phyloP scores from a whole-genome alignment of 495 filamentous ascomycete genomes.

The Annulohypoxylon stygium region DNA sequence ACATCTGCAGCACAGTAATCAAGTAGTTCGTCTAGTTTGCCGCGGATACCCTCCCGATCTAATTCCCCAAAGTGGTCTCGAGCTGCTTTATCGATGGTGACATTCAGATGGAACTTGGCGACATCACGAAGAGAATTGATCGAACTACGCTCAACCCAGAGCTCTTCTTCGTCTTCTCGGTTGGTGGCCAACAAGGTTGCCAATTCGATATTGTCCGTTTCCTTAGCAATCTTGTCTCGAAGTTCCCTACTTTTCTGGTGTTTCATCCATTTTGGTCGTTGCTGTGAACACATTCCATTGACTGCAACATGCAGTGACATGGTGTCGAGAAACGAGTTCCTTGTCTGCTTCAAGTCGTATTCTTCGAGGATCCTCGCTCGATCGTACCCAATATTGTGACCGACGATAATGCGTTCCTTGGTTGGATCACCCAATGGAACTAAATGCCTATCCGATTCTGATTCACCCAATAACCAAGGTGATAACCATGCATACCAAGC shows the following conservation, averaged over 20 bases:
- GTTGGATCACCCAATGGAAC: constrained; percentile 84
- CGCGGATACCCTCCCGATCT: constrained; percentile 74
- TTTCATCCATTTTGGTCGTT: constrained; percentile 96
- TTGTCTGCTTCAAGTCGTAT: constrained; percentile 83
- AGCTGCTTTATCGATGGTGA: constrained; percentile 90
- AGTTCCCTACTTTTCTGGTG: constrained; percentile 90
- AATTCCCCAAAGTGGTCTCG: constrained; percentile 90
- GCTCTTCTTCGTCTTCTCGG: constrained; percentile 87
- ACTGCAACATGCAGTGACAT: constrained; percentile 99
- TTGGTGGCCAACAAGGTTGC: constrained; percentile 76
- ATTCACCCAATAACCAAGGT: constrained; percentile 91
- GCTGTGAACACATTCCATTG: constrained; percentile 98
- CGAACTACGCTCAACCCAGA: constrained; percentile 95
- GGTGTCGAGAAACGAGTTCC: constrained; percentile 92
- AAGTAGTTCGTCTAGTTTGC: constrained; percentile 82
- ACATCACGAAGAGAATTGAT: constrained; percentile 96
- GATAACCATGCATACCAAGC: constrained; percentile 98
- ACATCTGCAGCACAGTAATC: constrained; percentile 98
- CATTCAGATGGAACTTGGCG: constrained; percentile 93
- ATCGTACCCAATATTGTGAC: constrained; percentile 97
- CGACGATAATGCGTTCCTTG: constrained; percentile 80
- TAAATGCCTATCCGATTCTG: constrained; percentile 79
- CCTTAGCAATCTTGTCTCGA: constrained; percentile 80
- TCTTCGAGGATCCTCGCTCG: constrained; percentile 90
- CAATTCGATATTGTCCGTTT: constrained; percentile 77